phyloP scores from a whole-genome alignment of 1,284 basidiomycete species.

The Athelia psychrophila region DNA sequence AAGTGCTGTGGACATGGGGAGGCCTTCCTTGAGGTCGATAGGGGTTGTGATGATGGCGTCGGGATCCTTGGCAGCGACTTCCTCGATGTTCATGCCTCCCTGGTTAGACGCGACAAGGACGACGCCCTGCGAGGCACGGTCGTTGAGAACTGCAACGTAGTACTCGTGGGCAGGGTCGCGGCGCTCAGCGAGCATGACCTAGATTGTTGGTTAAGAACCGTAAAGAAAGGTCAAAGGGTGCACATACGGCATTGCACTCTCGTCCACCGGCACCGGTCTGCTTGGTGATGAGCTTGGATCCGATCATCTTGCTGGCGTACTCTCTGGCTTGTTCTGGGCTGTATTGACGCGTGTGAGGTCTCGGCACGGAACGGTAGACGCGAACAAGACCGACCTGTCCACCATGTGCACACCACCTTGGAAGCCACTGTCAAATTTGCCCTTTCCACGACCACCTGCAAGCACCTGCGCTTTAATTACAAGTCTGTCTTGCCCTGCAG shows the following conservation, averaged over 20 bases:
- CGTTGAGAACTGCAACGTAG: constrained; percentile 97
- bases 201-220: constrained; percentile 6
- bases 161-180: constrained; percentile 96
- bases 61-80: constrained; percentile 98
- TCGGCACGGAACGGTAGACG: constrained; percentile 7
- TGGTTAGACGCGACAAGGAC: constrained; percentile 94
- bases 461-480: constrained; percentile 99
- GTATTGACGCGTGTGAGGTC: constrained; percentile 8
- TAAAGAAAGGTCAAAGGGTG: constrained; percentile 8
- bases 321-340: constrained; percentile 91
- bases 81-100: constrained; percentile 99
- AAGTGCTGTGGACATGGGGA: constrained; percentile 73
- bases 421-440: constrained; percentile 94
- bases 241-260: constrained; percentile 88
- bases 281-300: constrained; percentile 96
- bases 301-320: constrained; percentile 91
- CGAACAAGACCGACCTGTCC: constrained; percentile 64
- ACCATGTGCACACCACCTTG: constrained; percentile 98
- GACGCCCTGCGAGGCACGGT: constrained; percentile 86
- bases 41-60: constrained; percentile 95
- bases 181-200: constrained; percentile 98
- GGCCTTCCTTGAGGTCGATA: constrained; percentile 85
- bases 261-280: constrained; percentile 95
- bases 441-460: constrained; percentile 98
- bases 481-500: constrained; percentile 62